phyloP scores from a whole-genome alignment of 208 protist species.

The Herpetomonas samuelpessoai region DNA sequence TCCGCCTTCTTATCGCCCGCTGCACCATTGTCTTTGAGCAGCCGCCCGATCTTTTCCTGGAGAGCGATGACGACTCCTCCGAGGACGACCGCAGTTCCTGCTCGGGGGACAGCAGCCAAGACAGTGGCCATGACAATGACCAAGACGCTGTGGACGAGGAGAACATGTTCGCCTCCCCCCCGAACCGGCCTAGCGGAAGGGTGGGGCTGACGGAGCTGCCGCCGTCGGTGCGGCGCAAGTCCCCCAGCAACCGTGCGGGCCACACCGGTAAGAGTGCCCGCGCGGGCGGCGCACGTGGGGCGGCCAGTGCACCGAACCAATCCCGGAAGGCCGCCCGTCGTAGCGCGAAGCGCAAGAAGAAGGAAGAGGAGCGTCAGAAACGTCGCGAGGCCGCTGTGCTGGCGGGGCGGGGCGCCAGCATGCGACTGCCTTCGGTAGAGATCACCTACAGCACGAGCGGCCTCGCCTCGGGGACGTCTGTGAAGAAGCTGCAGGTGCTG shows the following conservation, averaged over 20 bases:
- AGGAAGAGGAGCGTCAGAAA: conserved; percentile 10
- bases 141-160: background rate
- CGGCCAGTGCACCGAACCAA: background rate
- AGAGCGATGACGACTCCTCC: background rate
- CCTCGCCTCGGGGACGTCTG: conserved; percentile 51
- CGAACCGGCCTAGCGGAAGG: background rate
- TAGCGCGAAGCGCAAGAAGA: conserved; percentile 14
- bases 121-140: background rate
- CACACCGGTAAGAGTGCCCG: background rate
- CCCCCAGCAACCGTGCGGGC: no score
- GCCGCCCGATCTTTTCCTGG: background rate
- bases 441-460: conserved; percentile 54
- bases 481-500: conserved; percentile 72
- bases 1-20: background rate
- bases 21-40: background rate
- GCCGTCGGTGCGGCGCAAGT: no score
- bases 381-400: conserved; percentile 5
- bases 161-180: conserved; percentile 1
- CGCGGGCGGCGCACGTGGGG: background rate
- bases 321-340: conserved; percentile 13
- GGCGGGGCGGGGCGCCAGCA: conserved; percentile 11
- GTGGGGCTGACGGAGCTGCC: no score
- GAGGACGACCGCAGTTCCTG: background rate
- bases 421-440: conserved; percentile 39
- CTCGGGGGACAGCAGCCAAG: background rate